A percentile compares a stretch with the other conserved stretches of the same genome.
These are phyloP conservation scores for Coccomyxa sp. DNA, from an alignment of 139 green algal species.

Conservation along the genomic window DNA sequence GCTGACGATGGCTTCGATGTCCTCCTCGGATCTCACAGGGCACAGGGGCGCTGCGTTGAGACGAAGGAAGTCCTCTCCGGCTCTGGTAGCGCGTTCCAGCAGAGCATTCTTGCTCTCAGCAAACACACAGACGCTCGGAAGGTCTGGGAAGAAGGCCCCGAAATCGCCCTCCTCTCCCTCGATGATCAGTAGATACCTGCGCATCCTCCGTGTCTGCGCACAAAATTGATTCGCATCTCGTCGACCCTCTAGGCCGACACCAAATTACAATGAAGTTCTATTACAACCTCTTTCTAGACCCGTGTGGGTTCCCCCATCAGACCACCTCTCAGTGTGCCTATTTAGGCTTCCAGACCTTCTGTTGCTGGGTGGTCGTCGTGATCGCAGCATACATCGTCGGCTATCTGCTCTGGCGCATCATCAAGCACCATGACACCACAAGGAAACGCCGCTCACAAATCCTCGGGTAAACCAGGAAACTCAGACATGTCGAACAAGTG, in stretches of 20 bases:
- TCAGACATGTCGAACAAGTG: conserved; percentile 1
- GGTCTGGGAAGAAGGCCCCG: neutral
- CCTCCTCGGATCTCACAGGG: neutral
- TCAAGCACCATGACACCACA: neutral
- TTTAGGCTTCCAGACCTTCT: neutral
- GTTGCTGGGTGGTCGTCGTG: neutral
- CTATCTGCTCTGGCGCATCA: neutral
- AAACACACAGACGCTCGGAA: neutral
- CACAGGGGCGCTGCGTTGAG: neutral
- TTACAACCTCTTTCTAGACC: conserved; percentile 1
- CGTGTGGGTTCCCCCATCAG: neutral
- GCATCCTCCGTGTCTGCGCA: neutral
- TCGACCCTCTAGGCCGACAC: neutral
- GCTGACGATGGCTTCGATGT: neutral
- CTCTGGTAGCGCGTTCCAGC: neutral
- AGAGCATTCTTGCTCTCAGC: neutral
- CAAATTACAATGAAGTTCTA: conserved; percentile 2
- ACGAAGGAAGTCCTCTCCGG: neutral
- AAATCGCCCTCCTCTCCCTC: neutral
- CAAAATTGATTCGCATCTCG: conserved; percentile 1
- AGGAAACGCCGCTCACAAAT: neutral
- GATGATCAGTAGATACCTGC: neutral
- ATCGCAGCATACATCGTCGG: neutral
- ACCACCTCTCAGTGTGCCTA: neutral
- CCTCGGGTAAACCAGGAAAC: neutral